Percentiles rank a stretch among this genome's conserved stretches.
Conservation (phyloP, 257 asterid genomes). For the Ophiorrhiza pumila region DNA sequence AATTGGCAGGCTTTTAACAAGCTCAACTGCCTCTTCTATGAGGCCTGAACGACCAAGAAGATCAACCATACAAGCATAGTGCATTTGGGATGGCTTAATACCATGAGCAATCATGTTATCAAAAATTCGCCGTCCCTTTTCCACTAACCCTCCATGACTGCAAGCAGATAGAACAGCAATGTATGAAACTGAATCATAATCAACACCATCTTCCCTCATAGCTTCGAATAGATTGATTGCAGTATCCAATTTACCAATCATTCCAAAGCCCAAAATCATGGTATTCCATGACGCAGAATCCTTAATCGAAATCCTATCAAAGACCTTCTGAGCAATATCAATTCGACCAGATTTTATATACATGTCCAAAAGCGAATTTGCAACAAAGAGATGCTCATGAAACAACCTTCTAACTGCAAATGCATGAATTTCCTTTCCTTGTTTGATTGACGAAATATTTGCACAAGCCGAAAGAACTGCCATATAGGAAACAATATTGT, state of each 20-base stretch:
- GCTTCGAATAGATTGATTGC: constrained; percentile 60
- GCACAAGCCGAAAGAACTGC: constrained; percentile 80
- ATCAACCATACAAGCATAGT: constrained; percentile 84
- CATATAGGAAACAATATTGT: constrained; percentile 50
- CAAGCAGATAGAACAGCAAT: constrained; percentile 67
- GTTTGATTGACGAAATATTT: constrained; percentile 48
- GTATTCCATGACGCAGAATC: constrained; percentile 77
- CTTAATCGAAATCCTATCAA: constrained; percentile 40
- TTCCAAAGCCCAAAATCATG: constrained; percentile 68
- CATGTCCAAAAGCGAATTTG: constrained; percentile 66
- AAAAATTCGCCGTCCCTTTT: constrained; percentile 45
- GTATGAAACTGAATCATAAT: constrained; percentile 53
- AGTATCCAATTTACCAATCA: constrained; percentile 54
- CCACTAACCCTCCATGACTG: constrained; percentile 67
- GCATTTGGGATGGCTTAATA: constrained; percentile 61
- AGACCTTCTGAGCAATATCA: constrained; percentile 45
- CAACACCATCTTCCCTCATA: constrained; percentile 44
- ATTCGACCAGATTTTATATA: constrained; percentile 65
- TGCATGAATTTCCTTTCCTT: constrained; percentile 74
- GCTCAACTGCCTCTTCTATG: constrained; percentile 47
- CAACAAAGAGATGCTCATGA: constrained; percentile 50
- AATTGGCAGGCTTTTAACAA: constrained; percentile 39
- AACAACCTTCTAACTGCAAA: constrained; percentile 47
- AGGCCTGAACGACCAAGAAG: constrained; percentile 75
- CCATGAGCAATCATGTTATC: constrained; percentile 46